Evolutionary conservation across 176 grass and related monocot species (phyloP), one percentile per base, ranked within the genome.

Genomic region (Secale cereale): DNA sequence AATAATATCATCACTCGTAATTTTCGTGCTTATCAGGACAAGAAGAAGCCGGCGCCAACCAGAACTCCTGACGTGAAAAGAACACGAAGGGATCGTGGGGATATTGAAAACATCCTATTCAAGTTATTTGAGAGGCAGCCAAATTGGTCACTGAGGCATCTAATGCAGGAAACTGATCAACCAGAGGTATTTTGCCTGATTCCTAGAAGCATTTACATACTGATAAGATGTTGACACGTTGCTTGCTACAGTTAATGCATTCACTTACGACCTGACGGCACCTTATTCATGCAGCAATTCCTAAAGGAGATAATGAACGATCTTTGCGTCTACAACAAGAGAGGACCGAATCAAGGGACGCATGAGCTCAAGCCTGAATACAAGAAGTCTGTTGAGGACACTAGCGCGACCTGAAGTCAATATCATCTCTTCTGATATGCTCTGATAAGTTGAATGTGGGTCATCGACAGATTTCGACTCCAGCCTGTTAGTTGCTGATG

Each of bases 321-420:
- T 59, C 75, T 94, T 1, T 97, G 92, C 30, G 79, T 97, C 59
- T 97, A 97, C 83, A 97, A 94, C 82, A 97, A 97, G 77, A 87
- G 95, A 91, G 95, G 95, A 74, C 92, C 92, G 14, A 91, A 97
- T 86, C 92, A 97, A 85, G 95, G 95, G 35, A 97, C 95, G 3
- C 95, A 94, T 33, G 95, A 97, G 82, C 90, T 97, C 36, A 97
- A 97, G 87, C 88, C 88, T 30, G 95, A 93, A 82, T 97, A 97
- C 89, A 97, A 92, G 84, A 92, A 89, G 76, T 84, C 86, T 56
- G 83, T 80, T 45, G 92, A 94, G 88, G 92, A 89, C 59, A 80
- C 62, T 20, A 72, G 45, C 27, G 82, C 77, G 67, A 43, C 82
- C 35, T 88, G 50, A 88, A 87, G 70, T 74, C 33, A 2, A 36